Base-by-base conservation (phyloP, 306 rosid genomes). In the Ceratonia siliqua region DNA sequence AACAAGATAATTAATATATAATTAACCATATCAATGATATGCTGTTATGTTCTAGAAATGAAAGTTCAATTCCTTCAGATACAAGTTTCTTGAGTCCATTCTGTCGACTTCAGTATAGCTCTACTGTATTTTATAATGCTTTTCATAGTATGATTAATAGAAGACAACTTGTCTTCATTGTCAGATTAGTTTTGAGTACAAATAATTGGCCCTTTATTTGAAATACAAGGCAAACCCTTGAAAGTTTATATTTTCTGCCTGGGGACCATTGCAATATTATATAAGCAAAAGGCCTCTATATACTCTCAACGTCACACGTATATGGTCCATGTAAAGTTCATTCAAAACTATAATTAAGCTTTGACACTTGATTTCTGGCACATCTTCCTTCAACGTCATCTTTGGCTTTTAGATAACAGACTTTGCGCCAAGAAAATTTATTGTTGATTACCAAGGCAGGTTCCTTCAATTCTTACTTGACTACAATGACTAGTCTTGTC, bases 11-110 rank as follows among this genome's bases (percentile, higher is more conserved):
- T 45, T 45, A 45, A 45, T 2, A 28, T 13, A 24, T n/a, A 10
- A 67, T 33, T 27, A 15, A 18, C 50, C 22, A 30, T 25, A 27
- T 38, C 35, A 5, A 49, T 56, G 62, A 61, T 54, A 18, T 11
- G 70, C 30, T 45, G 70, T 61, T 46, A 21, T 9, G 21, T 62
- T 33, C 66, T 67, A 38, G 8, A 54, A 41, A 8, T 54, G 55
- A 58, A 75, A 75, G 67, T 27, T 63, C 55, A 53, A 22, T 53
- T 35, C 57, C 72, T 78, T 30, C 6, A 49, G 5, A 58, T 59
- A 45, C 10, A 68, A 49, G 82, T 28, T 49, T 61, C 63, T 21
- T 1, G 24, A 46, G 63, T 56, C 41, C 67, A 22, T 65, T 48
- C 24, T 21, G 64, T 57, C 70, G 25, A 39, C 30, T 53, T 56